Conservation (phyloP, 306 rosid species). For the Crataegus laevigata region DNA sequence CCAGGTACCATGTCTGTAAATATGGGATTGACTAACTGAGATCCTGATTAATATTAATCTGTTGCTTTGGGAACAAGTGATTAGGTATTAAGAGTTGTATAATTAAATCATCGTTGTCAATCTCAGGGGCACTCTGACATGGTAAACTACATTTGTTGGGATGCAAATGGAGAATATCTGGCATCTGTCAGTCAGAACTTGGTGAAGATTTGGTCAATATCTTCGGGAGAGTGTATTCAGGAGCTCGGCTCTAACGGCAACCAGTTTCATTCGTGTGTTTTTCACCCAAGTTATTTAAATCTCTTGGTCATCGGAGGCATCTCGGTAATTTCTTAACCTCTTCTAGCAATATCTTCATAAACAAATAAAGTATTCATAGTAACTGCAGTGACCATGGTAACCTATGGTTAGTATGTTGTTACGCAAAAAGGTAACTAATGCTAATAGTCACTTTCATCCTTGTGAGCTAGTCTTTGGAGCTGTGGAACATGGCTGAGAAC, state of each 20-base stretch:
- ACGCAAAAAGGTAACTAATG: not conserved
- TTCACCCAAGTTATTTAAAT: constrained; percentile 80
- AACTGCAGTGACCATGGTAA: not conserved
- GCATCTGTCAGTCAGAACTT: constrained; percentile 73
- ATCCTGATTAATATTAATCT: not conserved
- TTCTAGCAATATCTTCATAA: not conserved
- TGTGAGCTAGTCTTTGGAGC: constrained; percentile 60
- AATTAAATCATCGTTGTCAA: not conserved
- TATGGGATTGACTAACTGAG: not conserved
- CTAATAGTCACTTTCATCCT: constrained; percentile 6
- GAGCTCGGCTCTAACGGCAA: constrained; percentile 68
- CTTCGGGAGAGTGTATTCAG: constrained; percentile 71
- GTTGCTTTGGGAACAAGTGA: not conserved
- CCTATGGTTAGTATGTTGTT: not conserved
- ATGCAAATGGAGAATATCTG: constrained; percentile 64
- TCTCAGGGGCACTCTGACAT: constrained; percentile 66
- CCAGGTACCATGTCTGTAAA: constrained; percentile 38
- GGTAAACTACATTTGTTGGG: constrained; percentile 69
- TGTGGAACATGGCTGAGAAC: constrained; percentile 82
- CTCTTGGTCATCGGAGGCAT: constrained; percentile 81
- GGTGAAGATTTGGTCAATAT: constrained; percentile 67
- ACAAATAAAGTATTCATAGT: not conserved
- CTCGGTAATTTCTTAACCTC: constrained; percentile 46
- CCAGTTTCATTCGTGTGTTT: constrained; percentile 68
- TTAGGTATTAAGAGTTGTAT: not conserved